These are phyloP conservation scores for Theobroma grandiflorum DNA, from an alignment of 441 rosid species.

Conservation along the genomic window DNA sequence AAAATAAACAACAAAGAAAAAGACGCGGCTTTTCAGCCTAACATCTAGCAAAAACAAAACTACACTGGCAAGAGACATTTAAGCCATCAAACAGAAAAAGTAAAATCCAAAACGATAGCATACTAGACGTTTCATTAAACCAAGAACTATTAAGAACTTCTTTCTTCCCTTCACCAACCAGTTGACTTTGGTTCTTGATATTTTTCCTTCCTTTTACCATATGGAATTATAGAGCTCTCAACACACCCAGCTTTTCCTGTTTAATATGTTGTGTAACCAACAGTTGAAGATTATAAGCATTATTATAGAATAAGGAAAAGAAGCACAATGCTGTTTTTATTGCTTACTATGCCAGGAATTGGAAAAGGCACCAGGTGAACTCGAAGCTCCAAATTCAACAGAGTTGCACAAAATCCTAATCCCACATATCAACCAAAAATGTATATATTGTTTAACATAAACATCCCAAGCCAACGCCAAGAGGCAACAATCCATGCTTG, in stretches of 20 bases:
- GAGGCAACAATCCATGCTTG: not conserved
- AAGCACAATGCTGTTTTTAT: not conserved
- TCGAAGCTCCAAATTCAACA: not conserved
- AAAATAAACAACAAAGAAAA: too few relatives aligned
- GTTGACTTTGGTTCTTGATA: too few relatives aligned
- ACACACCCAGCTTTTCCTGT: constrained; percentile 16
- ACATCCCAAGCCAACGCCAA: not conserved
- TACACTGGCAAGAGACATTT: too few relatives aligned
- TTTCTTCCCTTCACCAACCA: too few relatives aligned
- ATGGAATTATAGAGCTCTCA: too few relatives aligned
- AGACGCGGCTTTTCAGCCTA: too few relatives aligned
- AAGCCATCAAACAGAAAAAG: too few relatives aligned
- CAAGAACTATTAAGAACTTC: too few relatives aligned
- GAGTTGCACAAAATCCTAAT: not conserved
- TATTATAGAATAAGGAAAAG: not conserved
- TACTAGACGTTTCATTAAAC: too few relatives aligned
- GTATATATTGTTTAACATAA: not conserved
- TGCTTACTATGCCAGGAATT: constrained; percentile 2
- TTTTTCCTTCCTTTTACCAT: too few relatives aligned
- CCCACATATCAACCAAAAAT: not conserved
- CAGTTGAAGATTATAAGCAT: not conserved
- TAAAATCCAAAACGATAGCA: too few relatives aligned
- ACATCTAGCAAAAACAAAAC: too few relatives aligned
- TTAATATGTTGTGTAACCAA: not conserved
- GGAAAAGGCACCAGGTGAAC: not conserved